phyloP scores from a whole-genome alignment of 1,284 basidiomycete species.

The Ceratobasidium sp. region DNA sequence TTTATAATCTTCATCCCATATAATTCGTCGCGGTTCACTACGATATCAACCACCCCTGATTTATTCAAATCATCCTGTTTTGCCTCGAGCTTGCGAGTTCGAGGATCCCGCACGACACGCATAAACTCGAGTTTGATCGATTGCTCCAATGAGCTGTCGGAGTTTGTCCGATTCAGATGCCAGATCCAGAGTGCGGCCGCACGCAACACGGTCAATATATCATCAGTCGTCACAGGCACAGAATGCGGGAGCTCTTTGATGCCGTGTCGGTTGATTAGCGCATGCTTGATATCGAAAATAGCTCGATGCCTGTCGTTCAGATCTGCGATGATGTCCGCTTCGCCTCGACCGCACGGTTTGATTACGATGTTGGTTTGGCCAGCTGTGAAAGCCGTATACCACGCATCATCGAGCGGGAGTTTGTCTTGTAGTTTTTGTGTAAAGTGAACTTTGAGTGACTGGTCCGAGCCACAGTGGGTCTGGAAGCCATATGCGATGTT shows the following conservation, averaged over 20 bases:
- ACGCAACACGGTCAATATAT: background rate
- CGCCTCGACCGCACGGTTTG: background rate
- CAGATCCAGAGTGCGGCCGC: constrained; percentile 12
- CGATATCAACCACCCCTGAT: constrained; percentile 9
- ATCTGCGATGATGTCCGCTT: constrained; percentile 5
- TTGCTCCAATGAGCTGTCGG: background rate
- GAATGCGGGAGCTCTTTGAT: constrained; percentile 3
- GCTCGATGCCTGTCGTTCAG: background rate
- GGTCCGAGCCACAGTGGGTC: background rate
- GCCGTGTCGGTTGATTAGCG: background rate
- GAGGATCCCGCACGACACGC: background rate
- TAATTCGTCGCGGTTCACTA: background rate
- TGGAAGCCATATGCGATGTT: constrained; percentile 11
- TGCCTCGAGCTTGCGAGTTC: background rate
- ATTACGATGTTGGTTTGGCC: constrained; percentile 1
- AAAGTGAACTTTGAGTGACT: background rate
- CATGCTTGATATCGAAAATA: background rate
- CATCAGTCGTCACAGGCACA: background rate
- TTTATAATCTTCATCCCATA: constrained; percentile 17
- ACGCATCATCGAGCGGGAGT: background rate
- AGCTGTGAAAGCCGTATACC: constrained; percentile 7
- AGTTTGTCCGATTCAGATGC: constrained; percentile 16
- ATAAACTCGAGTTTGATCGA: constrained; percentile 21
- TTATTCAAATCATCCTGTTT: background rate
- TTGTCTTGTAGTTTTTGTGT: background rate